Base-by-base conservation (phyloP, 2,329 filamentous ascomycete genomes). In the Penicillium thymicola region DNA sequence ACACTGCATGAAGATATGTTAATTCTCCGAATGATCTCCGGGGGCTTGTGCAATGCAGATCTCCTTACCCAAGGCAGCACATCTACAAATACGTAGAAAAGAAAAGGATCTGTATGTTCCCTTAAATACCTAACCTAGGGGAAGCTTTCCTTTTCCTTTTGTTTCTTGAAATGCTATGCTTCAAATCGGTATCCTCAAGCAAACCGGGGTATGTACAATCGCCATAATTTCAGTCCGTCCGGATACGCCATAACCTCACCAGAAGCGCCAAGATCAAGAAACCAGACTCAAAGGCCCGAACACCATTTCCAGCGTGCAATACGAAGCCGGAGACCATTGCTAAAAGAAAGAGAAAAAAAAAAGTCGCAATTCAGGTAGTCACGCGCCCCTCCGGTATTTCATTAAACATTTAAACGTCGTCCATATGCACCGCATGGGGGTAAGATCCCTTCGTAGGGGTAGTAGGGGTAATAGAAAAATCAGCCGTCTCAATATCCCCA, bases 1-100 rank as follows among this genome's bases (percentile, higher is more conserved):
- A 16, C 8, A 25, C 40, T 32, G 34, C 46, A 43, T 37, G 25
- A 16, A 36, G 27, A 21, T 3, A 16, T 30, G 30, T 16, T 47
- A 55, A 52, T 60, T 59, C 52, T 48, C 52, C 55, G 55, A 62
- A 38, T 36, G 32, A 58, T 59, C 58, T 58, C 52, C 53, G 43
- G 16, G n/a, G 21, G n/a, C 18, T 32, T 11, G 38, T n/a, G 28
- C 6, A 38, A 9, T 51, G 28, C 38, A 25, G 40, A 44, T 45
- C 16, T 14, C 18, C 37, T 27, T 6, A 36, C n/a, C 3, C 27
- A 28, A 4, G 8, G 9, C 23, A 27, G 5, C 9, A 37, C 14
- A 6, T 36, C 14, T n/a, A 32, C 30, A 37, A 21, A 25, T 38
- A 21, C 2, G 21, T 21, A 48, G 32, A 28, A 49, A 34, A 25